Evolutionary conservation across 2,329 filamentous ascomycete species (phyloP), one percentile per base, ranked within the genome.

Genomic region (Cytospora mali): DNA sequence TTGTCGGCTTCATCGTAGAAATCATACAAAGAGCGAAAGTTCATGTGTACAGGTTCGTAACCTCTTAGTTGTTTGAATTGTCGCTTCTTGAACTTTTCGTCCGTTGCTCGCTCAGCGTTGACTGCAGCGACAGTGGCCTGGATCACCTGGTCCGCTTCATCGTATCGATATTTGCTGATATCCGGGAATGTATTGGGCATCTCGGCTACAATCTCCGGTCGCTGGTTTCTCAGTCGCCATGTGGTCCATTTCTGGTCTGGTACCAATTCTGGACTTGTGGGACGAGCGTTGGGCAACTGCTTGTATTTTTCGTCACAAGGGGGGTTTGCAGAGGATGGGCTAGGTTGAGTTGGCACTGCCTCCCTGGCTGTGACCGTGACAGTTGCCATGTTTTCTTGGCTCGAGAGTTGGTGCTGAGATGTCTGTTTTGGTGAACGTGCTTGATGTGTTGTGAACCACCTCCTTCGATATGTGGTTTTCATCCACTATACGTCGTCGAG

Each of bases 221-320:
- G 57, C 31, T 54, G 61, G 35, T 55, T 59, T 18, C 55, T 61
- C 57, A 65, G 28, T 18, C 64, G 64, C 57, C 61, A 65, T 25
- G 29, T 55, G 18, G 56, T 42, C 64, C 64, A 65, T 14, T 51
- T 16, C 21, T 29, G 33, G 29, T 62, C 62, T 29, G 61, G 61
- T 9, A 58, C 61, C 2, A 39, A 2, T 28, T 65, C 64, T 11
- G 18, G n/a, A 14, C 13, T 21, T 6, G 7, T 13, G 4, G 64
- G 64, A 14, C 39, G 64, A 25, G 49, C 56, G 10, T 65, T 65
- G 18, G 64, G 64, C n/a, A 33, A 23, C 6, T 23, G 48, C n/a
- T 29, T 60, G 27, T 60, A 60, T 11, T 3, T 23, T 1, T 23
- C 7, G 14, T 60, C 39, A 7, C 21, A 9, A 25, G 9, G 9